Conservation (phyloP, 352 stramenopile species). For the Globisporangium barbulae region DNA sequence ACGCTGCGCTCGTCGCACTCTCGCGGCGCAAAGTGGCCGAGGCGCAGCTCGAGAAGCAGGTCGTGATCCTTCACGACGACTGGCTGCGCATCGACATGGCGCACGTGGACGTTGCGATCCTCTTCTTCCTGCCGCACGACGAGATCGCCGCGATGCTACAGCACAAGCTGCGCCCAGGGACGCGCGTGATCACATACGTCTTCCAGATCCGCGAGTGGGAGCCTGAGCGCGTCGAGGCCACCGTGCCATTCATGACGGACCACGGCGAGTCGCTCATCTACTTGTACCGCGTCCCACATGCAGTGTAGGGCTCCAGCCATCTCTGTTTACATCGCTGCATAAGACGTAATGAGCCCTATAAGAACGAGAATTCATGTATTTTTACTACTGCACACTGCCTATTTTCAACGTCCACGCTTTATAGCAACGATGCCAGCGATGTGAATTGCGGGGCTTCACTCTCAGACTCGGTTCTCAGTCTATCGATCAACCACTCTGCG, state of each 20-base stretch:
- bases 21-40: conserved; percentile 27
- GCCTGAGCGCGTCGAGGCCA: conserved; percentile 31
- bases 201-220: conserved; percentile 62
- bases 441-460: background rate
- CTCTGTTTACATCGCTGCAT: background rate
- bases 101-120: conserved; percentile 42
- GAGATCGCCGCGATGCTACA: conserved; percentile 35
- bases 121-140: conserved; percentile 66
- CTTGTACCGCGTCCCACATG: conserved; percentile 36
- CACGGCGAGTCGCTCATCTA: conserved; percentile 44
- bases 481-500: background rate
- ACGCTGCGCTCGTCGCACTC: conserved; percentile 43
- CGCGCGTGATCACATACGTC: conserved; percentile 62
- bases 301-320: background rate
- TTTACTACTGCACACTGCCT: background rate
- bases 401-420: background rate
- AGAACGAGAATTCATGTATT: background rate
- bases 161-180: conserved; percentile 34
- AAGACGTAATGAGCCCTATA: background rate
- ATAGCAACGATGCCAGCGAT: background rate
- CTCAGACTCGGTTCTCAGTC: background rate
- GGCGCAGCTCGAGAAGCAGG: conserved; percentile 16
- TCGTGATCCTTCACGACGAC: conserved; percentile 46
- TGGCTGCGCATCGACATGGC: conserved; percentile 46
- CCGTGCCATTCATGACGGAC: conserved; percentile 62